Base-by-base conservation (phyloP, 2,329 filamentous ascomycete species). In the Sarocladium strictum region DNA sequence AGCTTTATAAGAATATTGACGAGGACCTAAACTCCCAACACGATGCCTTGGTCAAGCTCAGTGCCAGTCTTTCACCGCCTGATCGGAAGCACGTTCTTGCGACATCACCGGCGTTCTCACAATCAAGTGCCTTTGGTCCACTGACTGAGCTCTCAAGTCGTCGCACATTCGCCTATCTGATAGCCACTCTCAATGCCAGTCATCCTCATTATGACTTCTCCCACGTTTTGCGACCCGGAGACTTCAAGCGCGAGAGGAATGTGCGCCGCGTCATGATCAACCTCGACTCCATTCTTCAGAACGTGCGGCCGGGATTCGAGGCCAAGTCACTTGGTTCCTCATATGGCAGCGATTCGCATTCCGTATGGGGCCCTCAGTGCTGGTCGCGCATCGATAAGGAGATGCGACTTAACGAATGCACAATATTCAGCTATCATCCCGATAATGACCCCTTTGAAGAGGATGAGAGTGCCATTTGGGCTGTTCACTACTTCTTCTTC, bases 401-500 rank as follows among this genome's bases (percentile, higher is more conserved):
- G 70, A 97, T 99, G 92, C 84, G 83, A 51, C 79, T 97, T 41
- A 86, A 89, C 61, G 87, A 95, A 61, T 99, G 94, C 72, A 87
- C 86, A 55, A 84, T 93, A 58, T 97, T 96, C 69, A 88, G 87
- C 55, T 99, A 96, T 72, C 83, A 87, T 53, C 94, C 94, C 0
- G 86, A 90, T 38, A 89, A 92, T 58, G 92, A 96, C 65, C 90
- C 91, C 0, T 96, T 95, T 63, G 87, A 92, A 62, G 91, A 91
- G 59, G 92, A 96, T 58, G 91, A 97, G 65, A 89, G 90, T 58
- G 87, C 92, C 10, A 92, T 99, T 58, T 99, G 93, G 93, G 91
- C 89, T 51, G 79, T 92, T 58, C 92, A 97, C 69, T 97, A 96
- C 71, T 96, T 99, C 76, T 96, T 97, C 70, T 97, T 97, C 80